Evolutionary conservation across 164 flowering plant genomes (phyloP).

Genomic region (Kalanchoe fedtschenkoi): DNA sequence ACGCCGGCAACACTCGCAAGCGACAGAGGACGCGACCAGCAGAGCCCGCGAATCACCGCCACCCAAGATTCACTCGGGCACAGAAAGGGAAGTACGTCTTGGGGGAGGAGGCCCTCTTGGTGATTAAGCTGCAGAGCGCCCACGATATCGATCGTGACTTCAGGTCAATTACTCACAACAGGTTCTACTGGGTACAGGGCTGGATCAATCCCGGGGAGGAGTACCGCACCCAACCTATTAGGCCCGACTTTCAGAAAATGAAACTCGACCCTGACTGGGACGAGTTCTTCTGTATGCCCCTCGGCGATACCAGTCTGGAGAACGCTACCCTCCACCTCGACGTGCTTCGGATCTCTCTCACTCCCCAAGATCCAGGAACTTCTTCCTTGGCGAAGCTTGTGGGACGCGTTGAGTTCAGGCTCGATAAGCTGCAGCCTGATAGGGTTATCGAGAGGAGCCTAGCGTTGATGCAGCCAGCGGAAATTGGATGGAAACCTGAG

Average conservation of each 20-base stretch:
- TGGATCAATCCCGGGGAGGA: slow-evolving; percentile 2
- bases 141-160: neutral
- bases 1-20: no score
- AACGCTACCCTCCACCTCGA: neutral
- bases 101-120: no score
- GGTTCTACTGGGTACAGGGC: neutral
- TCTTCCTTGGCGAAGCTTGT: neutral
- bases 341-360: neutral
- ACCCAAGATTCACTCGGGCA: no score
- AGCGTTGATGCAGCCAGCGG: neutral
- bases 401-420: neutral
- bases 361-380: neutral
- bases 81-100: no score
- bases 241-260: neutral
- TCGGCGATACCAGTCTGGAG: neutral
- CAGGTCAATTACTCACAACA: neutral
- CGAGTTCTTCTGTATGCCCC: neutral
- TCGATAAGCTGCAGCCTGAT: neutral
- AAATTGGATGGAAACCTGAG: neutral
- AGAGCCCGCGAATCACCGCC: no score
- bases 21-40: no score
- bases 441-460: neutral
- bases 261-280: neutral
- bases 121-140: no score
- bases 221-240: neutral